Conservation (phyloP, 225 moss, liverwort and hornwort species). For the Rhytidiadelphus loreus region DNA sequence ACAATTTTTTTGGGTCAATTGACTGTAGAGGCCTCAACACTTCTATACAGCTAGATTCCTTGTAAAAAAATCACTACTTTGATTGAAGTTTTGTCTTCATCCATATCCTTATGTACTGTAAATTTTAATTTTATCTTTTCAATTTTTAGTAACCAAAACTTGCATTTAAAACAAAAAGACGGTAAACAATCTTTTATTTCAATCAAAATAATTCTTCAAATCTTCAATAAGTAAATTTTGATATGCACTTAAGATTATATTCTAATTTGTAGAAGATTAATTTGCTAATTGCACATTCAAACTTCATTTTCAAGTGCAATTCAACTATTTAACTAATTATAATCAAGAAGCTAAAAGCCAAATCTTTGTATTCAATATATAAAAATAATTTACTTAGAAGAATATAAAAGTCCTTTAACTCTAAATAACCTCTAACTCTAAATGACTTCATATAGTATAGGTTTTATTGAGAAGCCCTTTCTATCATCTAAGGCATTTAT, state of each 20-base stretch:
- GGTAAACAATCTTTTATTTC: not conserved
- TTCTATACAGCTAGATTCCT: rapidly evolving
- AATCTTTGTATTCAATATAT: not conserved
- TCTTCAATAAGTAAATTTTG: not conserved
- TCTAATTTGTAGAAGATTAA: not conserved
- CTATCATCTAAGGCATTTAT: not conserved
- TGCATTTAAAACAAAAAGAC: not conserved
- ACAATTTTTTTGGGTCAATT: not conserved
- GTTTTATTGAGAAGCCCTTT: not conserved
- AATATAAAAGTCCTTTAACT: not conserved
- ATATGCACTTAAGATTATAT: not conserved
- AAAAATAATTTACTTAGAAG: too few species aligned
- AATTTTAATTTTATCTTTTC: not conserved
- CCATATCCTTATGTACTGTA: not conserved
- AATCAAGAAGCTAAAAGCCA: not conserved
- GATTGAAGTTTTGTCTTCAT: not conserved
- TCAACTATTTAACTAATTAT: too few species aligned
- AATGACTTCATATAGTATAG: not conserved
- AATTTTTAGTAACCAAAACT: not conserved
- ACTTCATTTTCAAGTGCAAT: not conserved
- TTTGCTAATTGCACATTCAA: not conserved
- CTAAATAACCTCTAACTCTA: too few species aligned
- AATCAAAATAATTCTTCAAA: not conserved
- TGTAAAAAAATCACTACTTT: not conserved
- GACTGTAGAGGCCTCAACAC: not conserved